phyloP scores from a whole-genome alignment of 208 protist species.

The Blechomonas ayalai region DNA sequence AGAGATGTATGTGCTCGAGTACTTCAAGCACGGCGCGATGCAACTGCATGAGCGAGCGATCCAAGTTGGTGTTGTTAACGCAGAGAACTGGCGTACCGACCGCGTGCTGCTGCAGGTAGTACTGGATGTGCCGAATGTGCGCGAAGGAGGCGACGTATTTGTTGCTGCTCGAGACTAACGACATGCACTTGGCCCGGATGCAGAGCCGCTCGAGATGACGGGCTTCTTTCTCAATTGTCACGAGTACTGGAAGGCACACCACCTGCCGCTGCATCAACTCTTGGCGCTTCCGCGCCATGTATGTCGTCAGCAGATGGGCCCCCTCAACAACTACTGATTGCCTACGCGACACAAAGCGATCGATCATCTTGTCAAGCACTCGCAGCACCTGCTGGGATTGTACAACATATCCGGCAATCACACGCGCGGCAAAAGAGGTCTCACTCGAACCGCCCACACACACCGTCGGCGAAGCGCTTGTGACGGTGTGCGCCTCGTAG shows the following conservation, averaged over 20 bases:
- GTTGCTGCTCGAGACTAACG: slow-evolving; percentile 67
- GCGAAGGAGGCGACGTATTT: slow-evolving; percentile 87
- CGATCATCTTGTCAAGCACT: slow-evolving; percentile 17
- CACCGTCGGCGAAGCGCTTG: not conserved
- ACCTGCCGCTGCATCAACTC: slow-evolving; percentile 26
- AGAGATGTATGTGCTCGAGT: slow-evolving; percentile 24
- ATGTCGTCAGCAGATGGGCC: slow-evolving; percentile 39
- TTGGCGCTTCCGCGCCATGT: slow-evolving; percentile 19
- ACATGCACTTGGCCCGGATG: slow-evolving; percentile 87
- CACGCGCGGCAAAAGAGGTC: slow-evolving; percentile 1
- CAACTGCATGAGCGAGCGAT: slow-evolving; percentile 70
- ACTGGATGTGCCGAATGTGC: slow-evolving; percentile 84
- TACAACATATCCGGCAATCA: slow-evolving; percentile 19
- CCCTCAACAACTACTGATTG: slow-evolving; percentile 54
- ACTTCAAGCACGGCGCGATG: slow-evolving; percentile 62
- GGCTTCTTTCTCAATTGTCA: slow-evolving; percentile 78
- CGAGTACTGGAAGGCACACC: slow-evolving; percentile 36
- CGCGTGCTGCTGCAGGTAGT: slow-evolving; percentile 43
- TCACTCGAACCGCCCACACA: not conserved
- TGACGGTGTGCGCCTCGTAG: slow-evolving; percentile 37
- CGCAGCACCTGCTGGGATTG: slow-evolving; percentile 19
- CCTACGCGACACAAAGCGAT: slow-evolving; percentile 16
- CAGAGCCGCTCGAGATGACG: slow-evolving; percentile 87
- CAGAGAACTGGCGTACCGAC: slow-evolving; percentile 35
- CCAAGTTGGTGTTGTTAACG: slow-evolving; percentile 89